Evolutionary conservation across 2,329 filamentous ascomycete species (phyloP).

Genomic region (Nemania sp.): DNA sequence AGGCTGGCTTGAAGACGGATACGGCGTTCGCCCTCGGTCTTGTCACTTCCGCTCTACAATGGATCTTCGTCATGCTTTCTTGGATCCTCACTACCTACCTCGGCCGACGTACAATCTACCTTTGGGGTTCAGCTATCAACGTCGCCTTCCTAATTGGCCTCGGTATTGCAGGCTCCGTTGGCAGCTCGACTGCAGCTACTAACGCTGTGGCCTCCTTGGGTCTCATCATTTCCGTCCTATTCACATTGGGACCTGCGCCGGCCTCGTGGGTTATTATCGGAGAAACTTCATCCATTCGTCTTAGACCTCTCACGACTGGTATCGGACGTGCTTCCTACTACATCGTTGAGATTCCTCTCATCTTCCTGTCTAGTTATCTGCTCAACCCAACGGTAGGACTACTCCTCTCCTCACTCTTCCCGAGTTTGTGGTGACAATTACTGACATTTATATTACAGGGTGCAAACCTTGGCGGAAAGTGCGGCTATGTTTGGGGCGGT

Average conservation of each 20-base stretch:
- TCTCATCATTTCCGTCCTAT: conserved; percentile 74
- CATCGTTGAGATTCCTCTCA: conserved; percentile 73
- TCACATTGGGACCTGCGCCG: conserved; percentile 71
- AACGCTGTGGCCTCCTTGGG: conserved; percentile 72
- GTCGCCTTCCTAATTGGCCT: conserved; percentile 49
- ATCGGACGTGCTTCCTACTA: conserved; percentile 74
- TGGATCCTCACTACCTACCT: conserved; percentile 75
- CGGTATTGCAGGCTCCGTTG: conserved; percentile 68
- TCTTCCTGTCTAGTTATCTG: conserved; percentile 71
- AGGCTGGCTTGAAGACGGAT: conserved; percentile 70
- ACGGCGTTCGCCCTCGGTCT: conserved; percentile 38
- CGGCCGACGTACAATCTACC: conserved; percentile 55
- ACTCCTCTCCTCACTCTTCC: neutral
- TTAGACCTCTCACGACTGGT: conserved; percentile 73
- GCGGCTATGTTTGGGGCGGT: conserved; percentile 70
- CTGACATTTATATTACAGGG: conserved; percentile 38
- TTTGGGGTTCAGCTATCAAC: conserved; percentile 35
- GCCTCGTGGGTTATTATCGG: conserved; percentile 76
- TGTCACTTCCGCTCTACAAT: conserved; percentile 35
- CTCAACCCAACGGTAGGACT: conserved; percentile 62
- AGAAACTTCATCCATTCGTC: conserved; percentile 74
- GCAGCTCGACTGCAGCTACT: conserved; percentile 54
- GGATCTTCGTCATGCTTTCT: conserved; percentile 72
- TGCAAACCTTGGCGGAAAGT: conserved; percentile 64
- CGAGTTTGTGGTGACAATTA: neutral